These are phyloP conservation scores for Ochetophila trinervis DNA, from an alignment of 306 rosid genomes.

Conservation along the genomic window DNA sequence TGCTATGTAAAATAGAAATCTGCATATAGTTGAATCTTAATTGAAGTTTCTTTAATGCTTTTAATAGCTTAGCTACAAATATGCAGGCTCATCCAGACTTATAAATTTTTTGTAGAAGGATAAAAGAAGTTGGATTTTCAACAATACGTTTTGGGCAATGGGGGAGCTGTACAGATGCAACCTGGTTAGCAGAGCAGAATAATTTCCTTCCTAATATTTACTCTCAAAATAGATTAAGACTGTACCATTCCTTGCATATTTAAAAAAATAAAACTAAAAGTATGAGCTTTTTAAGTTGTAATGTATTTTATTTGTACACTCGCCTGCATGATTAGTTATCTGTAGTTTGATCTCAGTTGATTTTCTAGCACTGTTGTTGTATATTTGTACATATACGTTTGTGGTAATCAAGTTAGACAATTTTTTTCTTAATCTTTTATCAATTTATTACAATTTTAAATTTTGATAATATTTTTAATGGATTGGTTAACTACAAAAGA, in stretches of 20 bases:
- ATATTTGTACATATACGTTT: background rate
- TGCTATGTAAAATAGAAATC: too few species aligned
- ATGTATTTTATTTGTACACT: slow-evolving; percentile 1
- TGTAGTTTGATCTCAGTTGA: background rate
- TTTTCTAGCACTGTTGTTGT: background rate
- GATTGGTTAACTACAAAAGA: too few species aligned
- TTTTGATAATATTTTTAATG: too few species aligned
- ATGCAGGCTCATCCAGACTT: slow-evolving; percentile 34
- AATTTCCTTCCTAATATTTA: slow-evolving; percentile 1
- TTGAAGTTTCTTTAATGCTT: background rate
- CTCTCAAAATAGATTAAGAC: background rate
- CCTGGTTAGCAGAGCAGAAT: slow-evolving; percentile 6
- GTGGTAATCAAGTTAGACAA: background rate
- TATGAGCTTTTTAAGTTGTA: background rate
- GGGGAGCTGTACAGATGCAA: slow-evolving; percentile 33
- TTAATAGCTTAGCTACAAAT: background rate
- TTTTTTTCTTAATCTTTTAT: too few species aligned
- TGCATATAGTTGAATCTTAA: background rate
- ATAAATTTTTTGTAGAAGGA: slow-evolving; percentile 12
- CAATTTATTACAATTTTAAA: too few species aligned
- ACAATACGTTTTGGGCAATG: background rate
- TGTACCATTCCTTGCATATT: background rate
- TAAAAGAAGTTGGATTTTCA: slow-evolving; percentile 11
- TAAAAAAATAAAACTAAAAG: background rate
- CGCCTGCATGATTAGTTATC: background rate